Evolutionary conservation across 225 moss, liverwort and hornwort species (phyloP).

Genomic region (Marchantia paleacea): DNA sequence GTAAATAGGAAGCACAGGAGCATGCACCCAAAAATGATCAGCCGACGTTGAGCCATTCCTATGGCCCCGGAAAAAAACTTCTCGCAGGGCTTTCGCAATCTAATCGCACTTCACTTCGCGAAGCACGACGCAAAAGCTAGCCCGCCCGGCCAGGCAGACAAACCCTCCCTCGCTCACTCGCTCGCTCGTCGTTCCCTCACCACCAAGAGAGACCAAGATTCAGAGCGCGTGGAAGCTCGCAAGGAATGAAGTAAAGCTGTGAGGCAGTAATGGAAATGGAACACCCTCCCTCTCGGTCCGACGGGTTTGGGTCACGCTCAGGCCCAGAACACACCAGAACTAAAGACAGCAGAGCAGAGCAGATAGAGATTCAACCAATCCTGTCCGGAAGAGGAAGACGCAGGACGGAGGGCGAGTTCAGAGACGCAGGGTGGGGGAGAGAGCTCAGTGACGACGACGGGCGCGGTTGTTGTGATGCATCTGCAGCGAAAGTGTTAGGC

Average conservation of each 20-base stretch:
- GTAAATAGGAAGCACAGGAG: constrained; percentile 6
- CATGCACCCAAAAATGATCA: constrained; percentile 6
- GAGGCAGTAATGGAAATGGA: not conserved
- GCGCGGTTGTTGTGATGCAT: constrained; percentile 12
- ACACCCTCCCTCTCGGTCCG: not conserved
- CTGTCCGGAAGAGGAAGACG: not conserved
- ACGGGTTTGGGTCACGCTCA: not conserved
- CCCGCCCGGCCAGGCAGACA: not conserved
- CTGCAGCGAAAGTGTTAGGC: constrained; percentile 2
- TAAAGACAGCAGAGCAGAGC: not conserved
- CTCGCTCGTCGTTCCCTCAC: too few species aligned
- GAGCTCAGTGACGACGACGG: not conserved
- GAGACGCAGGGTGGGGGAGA: not conserved
- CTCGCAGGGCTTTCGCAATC: not conserved
- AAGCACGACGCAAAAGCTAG: too few species aligned
- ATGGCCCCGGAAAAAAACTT: not conserved
- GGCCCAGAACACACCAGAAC: not conserved
- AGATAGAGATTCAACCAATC: not conserved
- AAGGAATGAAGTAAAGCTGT: too few species aligned
- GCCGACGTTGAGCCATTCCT: constrained; percentile 13
- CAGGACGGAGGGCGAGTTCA: not conserved
- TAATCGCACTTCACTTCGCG: not conserved
- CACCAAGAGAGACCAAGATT: not conserved
- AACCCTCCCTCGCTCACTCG: too few species aligned
- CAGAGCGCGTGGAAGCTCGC: not conserved